Evolutionary conservation across 805 yeast genomes (phyloP).

Genomic region (Lipomyces orientalis): DNA sequence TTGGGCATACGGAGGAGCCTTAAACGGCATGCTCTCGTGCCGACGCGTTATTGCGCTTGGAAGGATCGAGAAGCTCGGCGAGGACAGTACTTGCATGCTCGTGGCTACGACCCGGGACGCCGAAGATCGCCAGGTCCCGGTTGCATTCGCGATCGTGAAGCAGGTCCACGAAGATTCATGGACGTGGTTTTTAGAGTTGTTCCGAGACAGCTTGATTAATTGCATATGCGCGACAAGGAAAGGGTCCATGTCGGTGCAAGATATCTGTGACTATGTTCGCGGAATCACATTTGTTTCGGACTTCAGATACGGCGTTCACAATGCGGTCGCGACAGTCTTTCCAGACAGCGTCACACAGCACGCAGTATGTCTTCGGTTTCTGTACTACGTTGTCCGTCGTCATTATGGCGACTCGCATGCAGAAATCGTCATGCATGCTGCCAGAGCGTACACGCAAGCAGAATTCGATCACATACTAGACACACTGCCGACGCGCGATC

Average conservation of each 20-base stretch:
- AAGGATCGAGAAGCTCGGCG: neutral
- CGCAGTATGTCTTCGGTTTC: slow-evolving; percentile 21
- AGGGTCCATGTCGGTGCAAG: slow-evolving; percentile 8
- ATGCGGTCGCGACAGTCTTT: slow-evolving; percentile 18
- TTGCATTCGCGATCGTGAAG: slow-evolving; percentile 23
- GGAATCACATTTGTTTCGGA: slow-evolving; percentile 24
- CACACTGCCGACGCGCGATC: slow-evolving; percentile 7
- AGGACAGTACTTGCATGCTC: slow-evolving; percentile 7
- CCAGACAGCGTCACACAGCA: slow-evolving; percentile 20
- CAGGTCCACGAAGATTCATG: slow-evolving; percentile 6
- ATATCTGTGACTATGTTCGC: slow-evolving; percentile 19
- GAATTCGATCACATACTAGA: slow-evolving; percentile 14
- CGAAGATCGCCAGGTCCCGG: slow-evolving; percentile 17
- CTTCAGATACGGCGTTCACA: slow-evolving; percentile 1
- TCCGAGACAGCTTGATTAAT: slow-evolving; percentile 15
- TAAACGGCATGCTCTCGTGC: slow-evolving; percentile 19
- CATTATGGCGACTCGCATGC: slow-evolving; percentile 12
- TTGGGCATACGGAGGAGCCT: slow-evolving; percentile 21
- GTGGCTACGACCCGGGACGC: slow-evolving; percentile 29
- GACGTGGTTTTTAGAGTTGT: slow-evolving; percentile 24
- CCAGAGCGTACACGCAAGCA: slow-evolving; percentile 16
- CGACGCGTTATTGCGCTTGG: slow-evolving; percentile 25
- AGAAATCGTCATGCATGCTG: slow-evolving; percentile 19
- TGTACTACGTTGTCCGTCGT: slow-evolving; percentile 14
- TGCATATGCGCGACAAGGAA: slow-evolving; percentile 8